phyloP scores from a whole-genome alignment of 1,284 basidiomycete genomes.

The Ceratobasidium sp. region DNA sequence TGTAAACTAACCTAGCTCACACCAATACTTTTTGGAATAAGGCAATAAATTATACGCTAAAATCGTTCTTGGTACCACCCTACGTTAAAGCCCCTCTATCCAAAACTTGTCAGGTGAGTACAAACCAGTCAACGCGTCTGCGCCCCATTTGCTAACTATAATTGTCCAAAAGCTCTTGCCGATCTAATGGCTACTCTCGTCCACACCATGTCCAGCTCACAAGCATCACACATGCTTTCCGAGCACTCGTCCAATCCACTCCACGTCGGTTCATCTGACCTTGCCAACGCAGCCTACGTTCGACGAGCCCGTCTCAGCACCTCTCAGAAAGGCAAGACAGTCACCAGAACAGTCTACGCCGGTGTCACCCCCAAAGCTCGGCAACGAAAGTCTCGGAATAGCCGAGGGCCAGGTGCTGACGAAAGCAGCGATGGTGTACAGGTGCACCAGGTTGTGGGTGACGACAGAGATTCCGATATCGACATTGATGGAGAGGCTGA shows the following conservation, averaged over 20 bases:
- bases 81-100: neutral
- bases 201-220: slow-evolving; percentile 25
- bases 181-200: slow-evolving; percentile 26
- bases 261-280: slow-evolving; percentile 70
- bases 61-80: slow-evolving; percentile 16
- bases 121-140: neutral
- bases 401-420: slow-evolving; percentile 43
- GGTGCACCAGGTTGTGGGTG: slow-evolving; percentile 30
- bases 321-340: slow-evolving; percentile 51
- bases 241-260: slow-evolving; percentile 81
- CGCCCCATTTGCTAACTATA: neutral
- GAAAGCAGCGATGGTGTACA: slow-evolving; percentile 44
- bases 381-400: slow-evolving; percentile 44
- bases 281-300: slow-evolving; percentile 58
- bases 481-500: slow-evolving; percentile 36
- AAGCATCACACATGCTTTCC: slow-evolving; percentile 53
- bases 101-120: neutral
- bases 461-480: slow-evolving; percentile 12
- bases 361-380: slow-evolving; percentile 48
- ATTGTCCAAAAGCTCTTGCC: neutral
- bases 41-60: slow-evolving; percentile 29
- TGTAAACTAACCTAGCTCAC: neutral
- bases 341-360: slow-evolving; percentile 64
- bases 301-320: slow-evolving; percentile 48
- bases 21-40: neutral